These are phyloP conservation scores for Mortierella sp. DNA, from an alignment of 371 early-diverging fungal genomes.

Conservation along the genomic window DNA sequence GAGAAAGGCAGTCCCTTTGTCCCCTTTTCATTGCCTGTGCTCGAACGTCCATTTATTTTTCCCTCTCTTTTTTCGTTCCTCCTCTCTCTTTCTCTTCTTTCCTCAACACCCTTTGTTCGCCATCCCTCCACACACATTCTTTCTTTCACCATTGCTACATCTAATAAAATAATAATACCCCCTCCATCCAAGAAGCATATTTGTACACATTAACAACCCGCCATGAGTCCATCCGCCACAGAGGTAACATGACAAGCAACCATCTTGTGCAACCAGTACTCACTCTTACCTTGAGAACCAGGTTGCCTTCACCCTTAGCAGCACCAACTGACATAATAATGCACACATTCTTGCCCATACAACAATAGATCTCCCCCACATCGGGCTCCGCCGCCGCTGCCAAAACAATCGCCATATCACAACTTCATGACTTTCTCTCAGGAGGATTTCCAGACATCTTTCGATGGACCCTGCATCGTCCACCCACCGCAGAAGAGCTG, in stretches of 20 bases:
- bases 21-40: not conserved
- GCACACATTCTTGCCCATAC: not conserved
- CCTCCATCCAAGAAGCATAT: not conserved
- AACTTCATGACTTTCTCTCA: constrained; percentile 56
- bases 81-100: not conserved
- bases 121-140: not conserved
- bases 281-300: not conserved
- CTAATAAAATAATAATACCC: not conserved
- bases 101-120: not conserved
- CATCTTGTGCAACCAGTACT: not conserved
- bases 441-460: constrained; percentile 54
- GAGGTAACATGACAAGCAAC: constrained; percentile 17
- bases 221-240: constrained; percentile 35
- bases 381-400: constrained; percentile 22
- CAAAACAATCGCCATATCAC: constrained; percentile 53
- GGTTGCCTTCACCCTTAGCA: not conserved
- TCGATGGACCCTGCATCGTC: constrained; percentile 49
- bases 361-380: constrained; percentile 9
- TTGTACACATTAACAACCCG: not conserved
- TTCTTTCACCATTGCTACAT: not conserved
- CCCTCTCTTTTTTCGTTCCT: not conserved
- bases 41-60: not conserved
- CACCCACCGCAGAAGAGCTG: constrained; percentile 48
- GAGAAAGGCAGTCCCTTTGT: not conserved
- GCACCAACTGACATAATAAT: not conserved